phyloP scores from a whole-genome alignment of 371 early-diverging fungal species.

The Mucor indicus region DNA sequence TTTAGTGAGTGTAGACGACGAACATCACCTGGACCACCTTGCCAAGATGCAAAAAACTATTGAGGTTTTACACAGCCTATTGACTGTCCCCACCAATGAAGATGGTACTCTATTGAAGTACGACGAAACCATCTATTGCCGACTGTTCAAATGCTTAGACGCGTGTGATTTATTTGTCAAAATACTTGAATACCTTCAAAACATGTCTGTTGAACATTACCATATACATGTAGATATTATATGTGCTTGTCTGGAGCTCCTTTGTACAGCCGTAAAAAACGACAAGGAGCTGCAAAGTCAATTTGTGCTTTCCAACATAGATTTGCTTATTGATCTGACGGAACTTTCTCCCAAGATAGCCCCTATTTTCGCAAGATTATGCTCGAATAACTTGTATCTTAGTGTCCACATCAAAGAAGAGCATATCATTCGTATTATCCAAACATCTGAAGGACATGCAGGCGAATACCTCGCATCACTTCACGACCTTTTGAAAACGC shows the following conservation, averaged over 20 bases:
- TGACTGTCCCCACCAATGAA: conserved; percentile 13
- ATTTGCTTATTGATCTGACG: conserved; percentile 40
- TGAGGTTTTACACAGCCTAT: conserved; percentile 26
- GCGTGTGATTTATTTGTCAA: conserved; percentile 22
- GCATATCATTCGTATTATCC: conserved; percentile 42
- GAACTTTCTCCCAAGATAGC: conserved; percentile 18
- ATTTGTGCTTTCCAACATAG: conserved; percentile 38
- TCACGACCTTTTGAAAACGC: conserved; percentile 37
- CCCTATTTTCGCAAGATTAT: conserved; percentile 17
- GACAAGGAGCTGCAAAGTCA: conserved; percentile 16
- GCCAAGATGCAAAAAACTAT: conserved; percentile 21
- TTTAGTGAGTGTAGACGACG: conserved; percentile 16
- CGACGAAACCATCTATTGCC: conserved; percentile 17
- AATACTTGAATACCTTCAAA: conserved; percentile 19
- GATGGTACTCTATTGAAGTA: conserved; percentile 4
- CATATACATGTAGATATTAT: conserved; percentile 1
- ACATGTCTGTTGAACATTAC: conserved; percentile 20
- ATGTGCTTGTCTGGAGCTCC: background rate
- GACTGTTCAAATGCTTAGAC: conserved; percentile 27
- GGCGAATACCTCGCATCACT: conserved; percentile 39
- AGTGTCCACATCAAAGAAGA: conserved; percentile 37
- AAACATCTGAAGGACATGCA: conserved; percentile 33
- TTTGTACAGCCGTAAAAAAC: background rate
- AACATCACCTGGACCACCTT: conserved; percentile 4
- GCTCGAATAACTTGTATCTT: conserved; percentile 33